phyloP scores from a whole-genome alignment of 441 rosid genomes.

The Metrosideros polymorpha region DNA sequence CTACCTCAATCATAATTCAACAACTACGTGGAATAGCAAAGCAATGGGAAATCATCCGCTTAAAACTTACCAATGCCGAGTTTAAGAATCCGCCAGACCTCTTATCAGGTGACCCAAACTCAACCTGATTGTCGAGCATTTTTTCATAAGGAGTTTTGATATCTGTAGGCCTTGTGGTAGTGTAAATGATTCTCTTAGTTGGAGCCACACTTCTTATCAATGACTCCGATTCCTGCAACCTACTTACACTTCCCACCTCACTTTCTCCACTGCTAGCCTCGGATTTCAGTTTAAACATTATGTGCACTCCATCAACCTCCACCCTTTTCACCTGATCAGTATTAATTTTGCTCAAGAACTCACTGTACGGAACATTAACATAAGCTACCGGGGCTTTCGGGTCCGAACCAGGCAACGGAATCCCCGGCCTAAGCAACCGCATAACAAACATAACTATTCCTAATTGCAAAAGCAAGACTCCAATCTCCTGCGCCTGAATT shows the following conservation, averaged over 20 bases:
- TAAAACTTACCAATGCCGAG: constrained; percentile 68
- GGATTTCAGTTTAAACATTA: constrained; percentile 73
- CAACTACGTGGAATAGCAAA: background rate
- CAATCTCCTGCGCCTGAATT: constrained; percentile 68
- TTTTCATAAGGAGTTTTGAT: constrained; percentile 95
- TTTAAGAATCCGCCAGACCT: constrained; percentile 80
- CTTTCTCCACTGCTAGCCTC: constrained; percentile 32
- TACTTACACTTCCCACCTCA: constrained; percentile 21
- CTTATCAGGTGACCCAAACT: constrained; percentile 94
- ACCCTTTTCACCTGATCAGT: constrained; percentile 71
- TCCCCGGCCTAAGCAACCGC: constrained; percentile 78
- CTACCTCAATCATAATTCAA: background rate
- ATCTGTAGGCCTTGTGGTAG: constrained; percentile 78
- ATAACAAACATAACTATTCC: constrained; percentile 74
- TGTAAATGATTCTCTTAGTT: constrained; percentile 60
- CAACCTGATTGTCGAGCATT: constrained; percentile 89
- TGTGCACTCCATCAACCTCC: constrained; percentile 86
- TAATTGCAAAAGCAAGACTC: constrained; percentile 64
- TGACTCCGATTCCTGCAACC: constrained; percentile 57
- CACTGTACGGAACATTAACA: constrained; percentile 81
- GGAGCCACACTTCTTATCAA: constrained; percentile 56
- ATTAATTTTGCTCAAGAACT: constrained; percentile 69
- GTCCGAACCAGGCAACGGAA: constrained; percentile 80
- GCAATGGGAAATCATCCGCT: background rate
- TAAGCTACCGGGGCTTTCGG: constrained; percentile 54